Evolutionary conservation across 345 rosid species (phyloP), one percentile per base, ranked within the genome.

Genomic region (Sisymbrium altissimum): DNA sequence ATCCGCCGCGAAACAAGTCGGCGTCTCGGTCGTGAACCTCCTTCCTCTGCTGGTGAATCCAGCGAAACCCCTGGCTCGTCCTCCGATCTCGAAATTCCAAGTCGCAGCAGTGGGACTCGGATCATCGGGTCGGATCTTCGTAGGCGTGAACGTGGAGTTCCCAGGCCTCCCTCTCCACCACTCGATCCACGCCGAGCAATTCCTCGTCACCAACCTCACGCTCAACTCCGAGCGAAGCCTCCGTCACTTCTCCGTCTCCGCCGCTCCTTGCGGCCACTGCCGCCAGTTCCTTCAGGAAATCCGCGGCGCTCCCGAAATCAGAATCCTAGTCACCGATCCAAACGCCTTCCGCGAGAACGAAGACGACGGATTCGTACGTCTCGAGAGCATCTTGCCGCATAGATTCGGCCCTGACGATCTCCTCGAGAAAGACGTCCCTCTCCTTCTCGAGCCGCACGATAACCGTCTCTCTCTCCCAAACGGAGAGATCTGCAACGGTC

Each of bases 241-340:
- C 77, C 45, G 45, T 14, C 76, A 56, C 82, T 12, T 93, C 35
- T 90, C 92, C 64, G 92, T 91, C 77, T 91, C 94, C 76, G 14
- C 72, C 77, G 87, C 96, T 36, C 98, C 98, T 1, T 93, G 98
- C 44, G 97, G 97, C 75, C 96, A 93, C 81, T 93, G 97, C 90
- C 93, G 98, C 54, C 97, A 93, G 17, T 91, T 93, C 80, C 66
- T 88, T 9, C 97, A 88, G 44, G 98, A 93, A 73, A 73, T 93
- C 71, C 94, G 94, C 14, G 39, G 70, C 54, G 89, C 91, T 5
- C 64, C 87, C 15, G 86, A 84, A 6, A 73, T 67, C 52, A 53
- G 17, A 27, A 67, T 67, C 39, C 14, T 40, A 7, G 72, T 90
- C 64, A 79, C 83, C 18, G 81, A 71, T 33, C 48, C 66, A 33